phyloP scores from a whole-genome alignment of 2,329 filamentous ascomycete genomes.

The Aspergillus carbonarius region DNA sequence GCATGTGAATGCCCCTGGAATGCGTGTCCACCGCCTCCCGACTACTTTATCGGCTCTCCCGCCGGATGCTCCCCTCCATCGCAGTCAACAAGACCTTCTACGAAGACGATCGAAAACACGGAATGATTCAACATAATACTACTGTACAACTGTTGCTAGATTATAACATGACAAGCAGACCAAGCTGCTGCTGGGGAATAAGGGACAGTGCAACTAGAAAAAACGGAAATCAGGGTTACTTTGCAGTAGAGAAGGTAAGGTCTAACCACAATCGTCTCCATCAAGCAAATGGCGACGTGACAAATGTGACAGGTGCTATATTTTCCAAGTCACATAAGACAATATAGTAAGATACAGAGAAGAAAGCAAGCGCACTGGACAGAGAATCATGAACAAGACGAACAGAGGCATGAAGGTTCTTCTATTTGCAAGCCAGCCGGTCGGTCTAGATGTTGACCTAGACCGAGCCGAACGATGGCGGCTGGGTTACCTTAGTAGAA shows the following conservation, averaged over 20 bases:
- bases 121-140: neutral
- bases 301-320: slow-evolving; percentile 27
- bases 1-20: slow-evolving; percentile 3
- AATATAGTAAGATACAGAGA: slow-evolving; percentile 40
- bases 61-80: no score
- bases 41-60: neutral
- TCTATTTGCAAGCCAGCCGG: slow-evolving; percentile 16
- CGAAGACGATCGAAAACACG: neutral
- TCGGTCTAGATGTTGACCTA: neutral
- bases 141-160: slow-evolving; percentile 3
- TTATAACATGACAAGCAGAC: slow-evolving; percentile 1
- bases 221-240: slow-evolving; percentile 18
- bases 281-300: slow-evolving; percentile 18
- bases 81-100: no score
- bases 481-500: slow-evolving; percentile 34
- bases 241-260: slow-evolving; percentile 21
- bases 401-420: slow-evolving; percentile 15
- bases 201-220: neutral
- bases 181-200: neutral
- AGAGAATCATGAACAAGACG: slow-evolving; percentile 32
- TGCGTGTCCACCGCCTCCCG: neutral
- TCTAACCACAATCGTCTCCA: slow-evolving; percentile 23
- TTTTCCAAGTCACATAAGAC: slow-evolving; percentile 29
- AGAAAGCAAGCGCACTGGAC: slow-evolving; percentile 31
- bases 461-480: neutral